Conservation (phyloP, 148 eudicot species). For the Silene latifolia region DNA sequence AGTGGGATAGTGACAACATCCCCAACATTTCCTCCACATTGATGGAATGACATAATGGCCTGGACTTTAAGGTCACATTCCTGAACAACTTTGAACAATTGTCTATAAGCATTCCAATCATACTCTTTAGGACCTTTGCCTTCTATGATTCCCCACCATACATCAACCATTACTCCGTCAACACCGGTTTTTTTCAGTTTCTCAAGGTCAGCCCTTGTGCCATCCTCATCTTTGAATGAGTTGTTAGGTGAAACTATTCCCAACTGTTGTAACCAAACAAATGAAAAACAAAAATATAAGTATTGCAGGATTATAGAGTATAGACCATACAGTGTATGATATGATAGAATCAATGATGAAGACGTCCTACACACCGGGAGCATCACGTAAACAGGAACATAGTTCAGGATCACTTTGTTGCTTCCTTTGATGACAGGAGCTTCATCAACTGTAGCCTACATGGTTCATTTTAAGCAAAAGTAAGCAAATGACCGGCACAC, state of each 20-base stretch:
- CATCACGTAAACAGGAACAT: conserved; percentile 34
- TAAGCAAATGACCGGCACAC: too few relatives aligned
- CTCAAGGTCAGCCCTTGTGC: conserved; percentile 13
- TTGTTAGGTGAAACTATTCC: conserved; percentile 21
- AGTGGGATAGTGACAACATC: conserved; percentile 59
- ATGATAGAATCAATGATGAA: neutral
- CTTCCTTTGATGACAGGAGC: neutral
- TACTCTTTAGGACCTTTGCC: conserved; percentile 49
- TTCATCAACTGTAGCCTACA: conserved; percentile 15
- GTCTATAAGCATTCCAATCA: conserved; percentile 56
- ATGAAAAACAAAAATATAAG: too few relatives aligned
- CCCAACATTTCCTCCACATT: conserved; percentile 52
- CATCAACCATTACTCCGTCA: conserved; percentile 74
- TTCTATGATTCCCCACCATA: conserved; percentile 84
- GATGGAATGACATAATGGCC: conserved; percentile 71
- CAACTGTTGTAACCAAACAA: conserved; percentile 2
- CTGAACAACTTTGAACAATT: conserved; percentile 39
- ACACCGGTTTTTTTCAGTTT: conserved; percentile 41
- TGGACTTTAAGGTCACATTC: conserved; percentile 52
- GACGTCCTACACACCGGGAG: conserved; percentile 31
- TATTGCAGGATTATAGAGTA: too few relatives aligned
- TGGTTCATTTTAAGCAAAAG: too few relatives aligned
- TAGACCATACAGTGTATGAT: too few relatives aligned
- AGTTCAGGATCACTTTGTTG: conserved; percentile 23
- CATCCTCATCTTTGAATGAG: conserved; percentile 24